Percentiles rank a stretch among this genome's conserved stretches.
These are phyloP conservation scores for Oidiodendron maius DNA, from an alignment of 495 filamentous ascomycete species.

Conservation along the genomic window DNA sequence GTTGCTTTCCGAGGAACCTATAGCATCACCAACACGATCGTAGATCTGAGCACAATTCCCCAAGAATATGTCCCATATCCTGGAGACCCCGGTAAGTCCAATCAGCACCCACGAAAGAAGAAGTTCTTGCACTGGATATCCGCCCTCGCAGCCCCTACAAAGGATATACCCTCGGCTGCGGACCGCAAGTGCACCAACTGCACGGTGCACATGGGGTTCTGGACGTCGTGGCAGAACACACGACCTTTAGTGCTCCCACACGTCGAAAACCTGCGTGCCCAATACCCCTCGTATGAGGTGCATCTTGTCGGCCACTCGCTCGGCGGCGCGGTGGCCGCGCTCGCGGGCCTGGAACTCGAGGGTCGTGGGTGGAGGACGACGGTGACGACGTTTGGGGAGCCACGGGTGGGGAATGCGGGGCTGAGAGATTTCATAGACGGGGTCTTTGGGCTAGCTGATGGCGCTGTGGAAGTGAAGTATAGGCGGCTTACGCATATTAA, in stretches of 20 bases:
- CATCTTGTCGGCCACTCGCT: conserved; percentile 81
- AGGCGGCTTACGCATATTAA: conserved; percentile 78
- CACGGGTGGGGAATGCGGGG: conserved; percentile 70
- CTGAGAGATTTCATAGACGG: conserved; percentile 63
- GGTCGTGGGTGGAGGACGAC: conserved; percentile 60
- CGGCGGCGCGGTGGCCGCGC: conserved; percentile 84
- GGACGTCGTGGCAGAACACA: conserved; percentile 72
- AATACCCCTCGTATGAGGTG: conserved; percentile 66
- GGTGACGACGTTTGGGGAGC: conserved; percentile 93
- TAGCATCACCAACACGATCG: conserved; percentile 81
- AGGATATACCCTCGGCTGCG: neutral
- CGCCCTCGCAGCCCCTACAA: neutral
- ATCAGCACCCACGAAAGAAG: neutral
- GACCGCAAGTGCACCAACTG: conserved; percentile 64
- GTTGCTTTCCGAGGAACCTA: conserved; percentile 96
- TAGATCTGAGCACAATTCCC: conserved; percentile 80
- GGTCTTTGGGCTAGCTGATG: conserved; percentile 48
- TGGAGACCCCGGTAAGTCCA: conserved; percentile 12
- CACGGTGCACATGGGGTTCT: conserved; percentile 88
- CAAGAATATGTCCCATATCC: conserved; percentile 86
- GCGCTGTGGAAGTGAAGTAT: conserved; percentile 40
- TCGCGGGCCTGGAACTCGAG: conserved; percentile 74
- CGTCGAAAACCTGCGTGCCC: conserved; percentile 35
- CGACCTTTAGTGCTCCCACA: conserved; percentile 55
- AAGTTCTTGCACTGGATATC: too few species aligned